Conservation (phyloP, 257 asterid genomes). For the Solanum ossicruentum region DNA sequence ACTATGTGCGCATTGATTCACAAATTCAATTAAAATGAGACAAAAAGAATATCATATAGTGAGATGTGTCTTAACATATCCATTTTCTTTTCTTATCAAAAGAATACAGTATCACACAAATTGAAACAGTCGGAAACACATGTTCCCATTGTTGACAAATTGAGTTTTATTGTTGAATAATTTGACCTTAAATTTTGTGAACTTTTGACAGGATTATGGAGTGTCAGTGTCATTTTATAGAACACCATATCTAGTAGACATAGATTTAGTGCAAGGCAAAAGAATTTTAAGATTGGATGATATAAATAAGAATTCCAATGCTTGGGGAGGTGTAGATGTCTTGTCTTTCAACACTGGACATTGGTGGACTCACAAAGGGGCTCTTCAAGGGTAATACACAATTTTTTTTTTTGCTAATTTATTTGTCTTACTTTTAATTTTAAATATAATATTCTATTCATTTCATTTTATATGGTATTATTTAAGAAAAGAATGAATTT, state of each 20-base stretch:
- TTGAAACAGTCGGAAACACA: neutral
- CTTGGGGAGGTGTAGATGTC: conserved; percentile 75
- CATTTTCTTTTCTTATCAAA: too few species aligned
- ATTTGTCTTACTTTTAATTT: neutral
- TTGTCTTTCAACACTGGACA: conserved; percentile 93
- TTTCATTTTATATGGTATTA: too few species aligned
- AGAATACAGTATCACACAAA: neutral
- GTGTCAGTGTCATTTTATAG: conserved; percentile 70
- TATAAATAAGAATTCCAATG: conserved; percentile 56
- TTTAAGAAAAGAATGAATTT: too few species aligned
- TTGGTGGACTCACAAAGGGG: conserved; percentile 88
- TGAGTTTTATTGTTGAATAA: neutral
- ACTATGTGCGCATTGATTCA: too few species aligned
- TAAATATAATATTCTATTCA: too few species aligned
- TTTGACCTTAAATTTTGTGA: neutral
- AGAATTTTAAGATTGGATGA: conserved; percentile 79
- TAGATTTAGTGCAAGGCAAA: conserved; percentile 54
- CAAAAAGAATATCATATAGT: too few species aligned
- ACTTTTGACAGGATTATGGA: conserved; percentile 51
- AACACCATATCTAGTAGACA: conserved; percentile 83
- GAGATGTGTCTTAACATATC: too few species aligned
- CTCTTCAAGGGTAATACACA: conserved; percentile 66
- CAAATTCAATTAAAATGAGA: too few species aligned
- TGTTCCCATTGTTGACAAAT: neutral
- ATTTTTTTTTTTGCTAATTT: neutral